phyloP scores from a whole-genome alignment of 768 basidiomycete genomes.

The Kwoniella bestiolae region DNA sequence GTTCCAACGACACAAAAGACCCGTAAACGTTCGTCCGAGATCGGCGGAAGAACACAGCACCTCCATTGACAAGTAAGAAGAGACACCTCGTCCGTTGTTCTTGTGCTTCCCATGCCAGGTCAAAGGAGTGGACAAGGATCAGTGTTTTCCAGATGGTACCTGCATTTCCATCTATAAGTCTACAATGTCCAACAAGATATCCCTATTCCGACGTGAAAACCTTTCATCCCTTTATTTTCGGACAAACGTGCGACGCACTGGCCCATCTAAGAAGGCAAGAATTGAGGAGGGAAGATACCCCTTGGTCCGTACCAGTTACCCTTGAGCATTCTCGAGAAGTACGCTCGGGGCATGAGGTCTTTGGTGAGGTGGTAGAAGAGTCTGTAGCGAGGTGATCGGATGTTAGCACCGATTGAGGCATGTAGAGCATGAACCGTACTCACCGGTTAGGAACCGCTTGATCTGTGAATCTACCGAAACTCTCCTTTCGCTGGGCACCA shows the following conservation, averaged over 20 bases:
- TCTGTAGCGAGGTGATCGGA: conserved; percentile 54
- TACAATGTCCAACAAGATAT: background rate
- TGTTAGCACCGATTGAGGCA: background rate
- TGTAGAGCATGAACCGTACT: conserved; percentile 35
- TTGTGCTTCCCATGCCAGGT: too few species aligned
- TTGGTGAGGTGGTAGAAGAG: conserved; percentile 88
- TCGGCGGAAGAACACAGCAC: background rate
- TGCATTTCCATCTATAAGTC: too few species aligned
- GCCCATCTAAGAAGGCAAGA: conserved; percentile 29
- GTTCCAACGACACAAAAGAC: background rate
- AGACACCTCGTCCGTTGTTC: too few species aligned
- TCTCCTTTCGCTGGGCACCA: conserved; percentile 82
- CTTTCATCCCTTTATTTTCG: background rate
- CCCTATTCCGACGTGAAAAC: too few species aligned
- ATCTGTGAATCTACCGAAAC: conserved; percentile 71
- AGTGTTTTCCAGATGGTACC: too few species aligned
- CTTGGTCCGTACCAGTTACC: conserved; percentile 56
- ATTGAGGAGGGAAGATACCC: conserved; percentile 51
- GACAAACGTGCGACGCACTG: background rate
- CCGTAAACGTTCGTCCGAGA: background rate
- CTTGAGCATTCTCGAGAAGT: conserved; percentile 52
- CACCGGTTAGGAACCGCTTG: conserved; percentile 77
- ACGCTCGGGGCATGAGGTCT: conserved; percentile 57
- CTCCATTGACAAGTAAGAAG: background rate
- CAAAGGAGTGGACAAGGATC: too few species aligned